Evolutionary conservation across 148 eudicot species (phyloP).

Genomic region (Heliosperma pusillum): DNA sequence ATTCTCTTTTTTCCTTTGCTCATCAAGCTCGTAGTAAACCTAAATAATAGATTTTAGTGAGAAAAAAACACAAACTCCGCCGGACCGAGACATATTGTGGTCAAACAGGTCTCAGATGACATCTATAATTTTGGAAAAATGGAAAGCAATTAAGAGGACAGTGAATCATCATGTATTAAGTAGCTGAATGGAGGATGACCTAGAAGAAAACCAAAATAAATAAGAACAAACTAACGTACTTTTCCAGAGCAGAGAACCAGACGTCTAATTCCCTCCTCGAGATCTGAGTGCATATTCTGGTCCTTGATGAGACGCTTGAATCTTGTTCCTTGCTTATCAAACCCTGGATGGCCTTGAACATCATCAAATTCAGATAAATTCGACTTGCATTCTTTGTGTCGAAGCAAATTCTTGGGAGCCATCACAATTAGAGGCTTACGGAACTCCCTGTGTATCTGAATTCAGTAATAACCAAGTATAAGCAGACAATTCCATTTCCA

Average conservation of each 20-base stretch:
- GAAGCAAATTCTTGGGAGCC: constrained; percentile 95
- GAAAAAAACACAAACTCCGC: not conserved
- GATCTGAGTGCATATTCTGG: constrained; percentile 76
- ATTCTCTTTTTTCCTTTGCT: constrained; percentile 52
- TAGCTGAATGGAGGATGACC: constrained; percentile 1
- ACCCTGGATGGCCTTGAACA: constrained; percentile 89
- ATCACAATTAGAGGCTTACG: constrained; percentile 91
- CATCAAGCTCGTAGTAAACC: constrained; percentile 95
- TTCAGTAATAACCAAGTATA: not conserved
- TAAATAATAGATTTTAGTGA: constrained; percentile 30
- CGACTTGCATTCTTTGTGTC: constrained; percentile 95
- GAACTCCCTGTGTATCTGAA: constrained; percentile 88
- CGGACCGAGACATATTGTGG: not conserved
- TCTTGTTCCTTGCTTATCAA: constrained; percentile 92
- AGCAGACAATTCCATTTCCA: not conserved
- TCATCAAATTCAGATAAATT: constrained; percentile 92
- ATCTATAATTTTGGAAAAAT: not conserved
- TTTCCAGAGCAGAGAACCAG: constrained; percentile 93
- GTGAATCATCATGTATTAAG: not conserved
- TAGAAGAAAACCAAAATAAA: not conserved
- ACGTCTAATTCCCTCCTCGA: constrained; percentile 84
- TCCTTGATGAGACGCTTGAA: constrained; percentile 94
- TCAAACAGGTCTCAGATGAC: not conserved
- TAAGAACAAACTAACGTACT: constrained; percentile 33
- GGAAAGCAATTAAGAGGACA: not conserved